Base-by-base conservation (phyloP, 352 stramenopile species). In the Phytopythium oedochilum region DNA sequence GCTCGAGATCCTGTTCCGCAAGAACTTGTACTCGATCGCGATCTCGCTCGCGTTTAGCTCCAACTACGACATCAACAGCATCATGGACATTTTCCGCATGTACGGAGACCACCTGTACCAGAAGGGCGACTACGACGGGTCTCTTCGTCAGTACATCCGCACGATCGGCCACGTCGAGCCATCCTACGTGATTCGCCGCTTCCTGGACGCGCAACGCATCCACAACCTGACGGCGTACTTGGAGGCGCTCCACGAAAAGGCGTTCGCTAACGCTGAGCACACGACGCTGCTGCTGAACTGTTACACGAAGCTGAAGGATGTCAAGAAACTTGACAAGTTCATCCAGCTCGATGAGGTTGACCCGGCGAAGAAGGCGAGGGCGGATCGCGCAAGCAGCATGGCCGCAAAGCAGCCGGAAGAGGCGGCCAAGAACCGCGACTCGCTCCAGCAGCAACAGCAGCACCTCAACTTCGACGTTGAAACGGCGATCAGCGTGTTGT, bases 41-140 rank as follows among this genome's bases (percentile, higher is more conserved):
- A 98, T 99, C 53, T 97, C 94, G 55, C 87, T 99, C 43, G 96
- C 96, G 6, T 98, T 94, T 64, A 95, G 85, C 69, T 93, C 96
- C 57, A 97, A 98, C 59, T 94, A 96, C 64, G 80, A 97, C 52
- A 83, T 97, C 26, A 91, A 92, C 53, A 97, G 95, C 57, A 98
- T 99, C 58, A 97, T 98, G 66, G 87, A 96, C 32, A 97, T 99
- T 29, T 96, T 92, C 59, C 85, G 88, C 51, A 96, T 94, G 85
- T 98, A 99, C 69, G 97, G 96, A 43, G 97, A 99, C 64, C 96
- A 99, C 64, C 72, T 99, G 38, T 99, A 99, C 72, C 76, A 97
- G 55, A 98, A 99, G 63, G 94, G 95, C 36, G 96, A 99, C 57
- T 99, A 93, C 54, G 88, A 96, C 50, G 93, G 89, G 20, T 96